A percentile compares a stretch with the other conserved stretches of the same genome.
Evolutionary conservation across 306 rosid species (phyloP).

Genomic region (Inga oerstediana): DNA sequence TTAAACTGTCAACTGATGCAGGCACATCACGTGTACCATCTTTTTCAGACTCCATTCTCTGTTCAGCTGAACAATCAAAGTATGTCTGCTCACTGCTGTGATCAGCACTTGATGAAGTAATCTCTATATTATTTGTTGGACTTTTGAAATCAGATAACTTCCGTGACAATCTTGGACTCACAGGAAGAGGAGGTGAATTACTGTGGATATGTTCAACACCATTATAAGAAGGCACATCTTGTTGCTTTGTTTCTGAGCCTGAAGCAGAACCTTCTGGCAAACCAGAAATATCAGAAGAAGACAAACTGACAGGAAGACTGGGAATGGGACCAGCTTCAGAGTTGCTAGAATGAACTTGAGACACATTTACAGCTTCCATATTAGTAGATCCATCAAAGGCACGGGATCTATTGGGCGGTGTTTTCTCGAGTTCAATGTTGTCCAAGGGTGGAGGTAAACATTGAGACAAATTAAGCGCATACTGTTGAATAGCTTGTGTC

Average conservation of each 20-base stretch:
- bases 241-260: constrained; percentile 42
- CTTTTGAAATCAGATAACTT: constrained; percentile 50
- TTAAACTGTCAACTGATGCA: constrained; percentile 42
- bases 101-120: constrained; percentile 37
- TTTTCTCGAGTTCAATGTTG: constrained; percentile 52
- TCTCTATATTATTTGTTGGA: constrained; percentile 47
- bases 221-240: constrained; percentile 44
- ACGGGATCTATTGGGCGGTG: constrained; percentile 39
- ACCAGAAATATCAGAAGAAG: constrained; percentile 52
- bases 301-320: constrained; percentile 39
- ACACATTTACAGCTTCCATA: constrained; percentile 40
- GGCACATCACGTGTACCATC: constrained; percentile 41
- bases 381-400: constrained; percentile 43
- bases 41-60: constrained; percentile 44
- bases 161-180: constrained; percentile 58
- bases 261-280: constrained; percentile 45
- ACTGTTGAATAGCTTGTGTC: constrained; percentile 85
- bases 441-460: constrained; percentile 75
- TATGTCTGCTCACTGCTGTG: constrained; percentile 40
- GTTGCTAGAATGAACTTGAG: constrained; percentile 38
- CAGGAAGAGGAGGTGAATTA: constrained; percentile 52
- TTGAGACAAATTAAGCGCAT: constrained; percentile 68
- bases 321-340: constrained; percentile 43
- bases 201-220: constrained; percentile 44
- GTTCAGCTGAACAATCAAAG: constrained; percentile 42